Conservation (phyloP, 768 basidiomycete species). For the Leccinum uliginosum region DNA sequence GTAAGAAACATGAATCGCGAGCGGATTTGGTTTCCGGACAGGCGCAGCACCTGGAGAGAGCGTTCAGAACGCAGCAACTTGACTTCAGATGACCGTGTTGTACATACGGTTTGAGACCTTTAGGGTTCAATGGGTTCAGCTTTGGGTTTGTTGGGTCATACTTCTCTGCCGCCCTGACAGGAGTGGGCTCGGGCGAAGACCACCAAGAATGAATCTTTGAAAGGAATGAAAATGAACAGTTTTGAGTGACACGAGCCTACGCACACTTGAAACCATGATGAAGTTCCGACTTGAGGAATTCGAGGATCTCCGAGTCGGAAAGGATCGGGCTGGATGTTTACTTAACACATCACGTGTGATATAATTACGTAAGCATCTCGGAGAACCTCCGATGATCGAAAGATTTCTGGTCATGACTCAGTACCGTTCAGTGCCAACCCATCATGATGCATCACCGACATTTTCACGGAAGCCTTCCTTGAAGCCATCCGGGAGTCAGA, state of each 20-base stretch:
- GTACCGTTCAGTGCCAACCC: too few species aligned
- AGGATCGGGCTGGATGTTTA: neutral
- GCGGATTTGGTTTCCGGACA: conserved; percentile 89
- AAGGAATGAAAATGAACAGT: neutral
- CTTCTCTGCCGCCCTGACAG: conserved; percentile 34
- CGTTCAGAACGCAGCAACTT: neutral
- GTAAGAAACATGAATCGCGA: conserved; percentile 94
- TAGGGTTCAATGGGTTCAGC: conserved; percentile 85
- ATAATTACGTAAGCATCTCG: too few species aligned
- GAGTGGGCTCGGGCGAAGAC: conserved; percentile 38
- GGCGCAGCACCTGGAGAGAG: conserved; percentile 76
- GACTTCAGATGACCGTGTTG: neutral
- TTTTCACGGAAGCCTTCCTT: too few species aligned
- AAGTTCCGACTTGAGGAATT: too few species aligned
- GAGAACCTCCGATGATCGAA: too few species aligned
- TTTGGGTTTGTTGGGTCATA: conserved; percentile 74
- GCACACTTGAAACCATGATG: conserved; percentile 44
- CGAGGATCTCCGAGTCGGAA: neutral
- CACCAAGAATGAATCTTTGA: conserved; percentile 52
- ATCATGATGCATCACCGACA: too few species aligned
- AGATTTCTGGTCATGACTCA: too few species aligned
- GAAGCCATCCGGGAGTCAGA: too few species aligned
- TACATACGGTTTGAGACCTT: conserved; percentile 92
- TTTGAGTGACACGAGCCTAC: neutral
- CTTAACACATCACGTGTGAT: too few species aligned